phyloP scores from a whole-genome alignment of 2,329 filamentous ascomycete genomes.

The Scopulariopsis brevicaulis region DNA sequence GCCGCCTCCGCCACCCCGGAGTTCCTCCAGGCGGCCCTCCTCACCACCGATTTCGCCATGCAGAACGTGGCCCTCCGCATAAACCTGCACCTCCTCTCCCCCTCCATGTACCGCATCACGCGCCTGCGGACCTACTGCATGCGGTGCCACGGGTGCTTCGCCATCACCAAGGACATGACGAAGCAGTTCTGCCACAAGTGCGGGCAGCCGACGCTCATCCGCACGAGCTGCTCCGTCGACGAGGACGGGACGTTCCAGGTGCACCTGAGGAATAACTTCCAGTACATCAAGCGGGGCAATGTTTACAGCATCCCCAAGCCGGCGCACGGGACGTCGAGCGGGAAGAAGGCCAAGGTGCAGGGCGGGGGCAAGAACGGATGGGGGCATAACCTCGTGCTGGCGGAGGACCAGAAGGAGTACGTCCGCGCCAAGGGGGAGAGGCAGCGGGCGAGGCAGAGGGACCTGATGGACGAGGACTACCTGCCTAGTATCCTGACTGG shows the following conservation, averaged over 20 bases:
- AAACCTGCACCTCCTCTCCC: conserved; percentile 81
- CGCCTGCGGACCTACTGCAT: conserved; percentile 82
- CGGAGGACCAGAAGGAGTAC: conserved; percentile 96
- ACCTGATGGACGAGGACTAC: conserved; percentile 93
- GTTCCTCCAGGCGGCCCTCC: conserved; percentile 74
- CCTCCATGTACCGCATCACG: conserved; percentile 67
- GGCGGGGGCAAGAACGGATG: conserved; percentile 79
- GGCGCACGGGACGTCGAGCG: conserved; percentile 67
- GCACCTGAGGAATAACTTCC: conserved; percentile 88
- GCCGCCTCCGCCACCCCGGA: conserved; percentile 41
- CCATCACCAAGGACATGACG: conserved; percentile 68
- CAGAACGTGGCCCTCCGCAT: conserved; percentile 93
- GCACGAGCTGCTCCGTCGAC: conserved; percentile 78
- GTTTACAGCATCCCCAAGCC: conserved; percentile 90
- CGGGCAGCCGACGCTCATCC: conserved; percentile 75
- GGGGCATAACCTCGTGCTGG: conserved; percentile 72
- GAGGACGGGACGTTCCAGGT: conserved; percentile 69
- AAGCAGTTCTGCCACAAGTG: conserved; percentile 91
- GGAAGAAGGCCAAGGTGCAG: conserved; percentile 52
- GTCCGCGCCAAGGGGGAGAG: conserved; percentile 50
- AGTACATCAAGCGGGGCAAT: conserved; percentile 91
- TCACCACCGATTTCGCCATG: conserved; percentile 95
- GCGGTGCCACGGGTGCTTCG: conserved; percentile 89
- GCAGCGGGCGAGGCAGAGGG: conserved; percentile 57
- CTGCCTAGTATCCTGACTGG: conserved; percentile 77